phyloP scores from a whole-genome alignment of 345 rosid genomes.

The Toxicodendron radicans region DNA sequence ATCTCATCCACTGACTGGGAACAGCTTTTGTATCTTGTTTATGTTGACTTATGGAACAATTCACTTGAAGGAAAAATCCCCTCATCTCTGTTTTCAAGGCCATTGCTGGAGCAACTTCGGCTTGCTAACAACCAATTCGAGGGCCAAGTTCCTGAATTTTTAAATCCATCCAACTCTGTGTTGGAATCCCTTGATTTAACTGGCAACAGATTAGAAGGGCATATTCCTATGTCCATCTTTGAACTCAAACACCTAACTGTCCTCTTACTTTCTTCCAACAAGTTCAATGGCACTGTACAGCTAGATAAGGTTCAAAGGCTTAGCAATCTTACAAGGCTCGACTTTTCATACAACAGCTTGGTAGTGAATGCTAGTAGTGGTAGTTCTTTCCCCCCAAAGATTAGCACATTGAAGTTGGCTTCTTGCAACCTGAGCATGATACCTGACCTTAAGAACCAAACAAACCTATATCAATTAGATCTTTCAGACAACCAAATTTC shows the following conservation, averaged over 20 bases:
- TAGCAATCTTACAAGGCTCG: conserved; percentile 30
- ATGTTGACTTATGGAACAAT: conserved; percentile 33
- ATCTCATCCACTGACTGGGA: conserved; percentile 28
- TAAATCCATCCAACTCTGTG: neutral
- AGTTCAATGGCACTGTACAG: conserved; percentile 33
- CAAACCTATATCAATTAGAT: conserved; percentile 17
- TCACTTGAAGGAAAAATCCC: conserved; percentile 38
- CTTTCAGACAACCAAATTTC: conserved; percentile 46
- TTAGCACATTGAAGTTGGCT: conserved; percentile 39
- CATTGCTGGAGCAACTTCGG: conserved; percentile 13
- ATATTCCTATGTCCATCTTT: conserved; percentile 17
- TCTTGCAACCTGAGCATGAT: conserved; percentile 38
- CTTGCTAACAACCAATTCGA: conserved; percentile 32
- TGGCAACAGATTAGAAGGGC: conserved; percentile 40
- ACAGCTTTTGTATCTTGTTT: conserved; percentile 28
- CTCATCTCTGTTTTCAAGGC: conserved; percentile 17
- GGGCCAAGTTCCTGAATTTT: conserved; percentile 5
- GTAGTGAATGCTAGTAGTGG: conserved; percentile 6
- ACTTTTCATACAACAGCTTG: conserved; percentile 46
- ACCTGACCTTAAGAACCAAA: conserved; percentile 37
- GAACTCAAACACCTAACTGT: conserved; percentile 22
- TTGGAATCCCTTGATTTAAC: conserved; percentile 44
- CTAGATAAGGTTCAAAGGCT: conserved; percentile 28
- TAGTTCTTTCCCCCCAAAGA: conserved; percentile 2
- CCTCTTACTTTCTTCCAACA: conserved; percentile 47